Evolutionary conservation across 1,284 basidiomycete genomes (phyloP).

Genomic region (Amylostereum chailletii): DNA sequence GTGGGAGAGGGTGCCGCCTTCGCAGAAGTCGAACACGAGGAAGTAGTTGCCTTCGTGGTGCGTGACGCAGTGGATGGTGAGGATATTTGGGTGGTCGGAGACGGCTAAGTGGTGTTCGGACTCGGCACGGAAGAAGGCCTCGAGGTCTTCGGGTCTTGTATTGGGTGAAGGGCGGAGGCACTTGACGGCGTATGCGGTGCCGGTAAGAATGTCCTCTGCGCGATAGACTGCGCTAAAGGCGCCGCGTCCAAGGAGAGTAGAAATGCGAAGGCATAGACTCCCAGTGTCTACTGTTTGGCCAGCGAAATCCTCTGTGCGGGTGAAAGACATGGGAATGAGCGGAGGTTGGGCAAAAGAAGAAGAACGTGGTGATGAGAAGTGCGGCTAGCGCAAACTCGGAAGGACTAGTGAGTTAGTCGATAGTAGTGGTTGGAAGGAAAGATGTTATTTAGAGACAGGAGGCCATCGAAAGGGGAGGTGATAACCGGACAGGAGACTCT

Average conservation of each 20-base stretch:
- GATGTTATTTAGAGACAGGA: no score
- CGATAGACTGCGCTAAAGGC: background rate
- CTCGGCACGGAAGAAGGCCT: background rate
- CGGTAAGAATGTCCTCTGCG: background rate
- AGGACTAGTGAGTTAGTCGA: no score
- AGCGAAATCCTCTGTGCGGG: no score
- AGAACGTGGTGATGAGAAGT: no score
- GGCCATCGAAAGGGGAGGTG: no score
- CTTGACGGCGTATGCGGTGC: constrained; percentile 1
- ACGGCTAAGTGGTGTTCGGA: background rate
- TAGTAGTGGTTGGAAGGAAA: no score
- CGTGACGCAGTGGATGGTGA: background rate
- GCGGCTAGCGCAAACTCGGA: no score
- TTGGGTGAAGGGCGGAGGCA: background rate
- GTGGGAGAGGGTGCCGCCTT: background rate
- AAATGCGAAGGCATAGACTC: no score
- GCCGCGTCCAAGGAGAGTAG: background rate
- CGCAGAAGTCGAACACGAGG: background rate
- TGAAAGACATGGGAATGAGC: no score
- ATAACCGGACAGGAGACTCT: no score
- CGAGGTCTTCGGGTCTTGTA: background rate
- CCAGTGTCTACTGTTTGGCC: no score
- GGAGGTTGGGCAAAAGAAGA: no score
- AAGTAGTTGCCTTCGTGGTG: background rate
- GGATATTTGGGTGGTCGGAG: background rate